phyloP scores from a whole-genome alignment of 1,139 yeast species.

The Yamadazyma songkhlaensis region DNA sequence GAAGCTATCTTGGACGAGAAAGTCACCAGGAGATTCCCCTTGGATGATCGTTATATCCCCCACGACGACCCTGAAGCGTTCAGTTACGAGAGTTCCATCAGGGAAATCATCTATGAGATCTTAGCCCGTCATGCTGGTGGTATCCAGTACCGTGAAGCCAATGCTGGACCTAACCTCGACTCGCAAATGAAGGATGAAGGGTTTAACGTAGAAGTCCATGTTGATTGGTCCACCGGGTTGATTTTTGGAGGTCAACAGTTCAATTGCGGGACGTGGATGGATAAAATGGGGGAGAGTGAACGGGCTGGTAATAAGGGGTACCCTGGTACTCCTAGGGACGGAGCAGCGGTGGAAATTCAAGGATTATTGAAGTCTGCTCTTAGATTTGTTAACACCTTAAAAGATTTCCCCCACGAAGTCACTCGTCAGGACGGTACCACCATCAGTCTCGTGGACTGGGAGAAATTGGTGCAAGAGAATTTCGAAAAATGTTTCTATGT shows the following conservation, averaged over 20 bases:
- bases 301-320: conserved; percentile 80
- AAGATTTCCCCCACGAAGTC: conserved; percentile 57
- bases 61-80: conserved; percentile 75
- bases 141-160: conserved; percentile 86
- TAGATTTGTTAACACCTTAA: conserved; percentile 69
- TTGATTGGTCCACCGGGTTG: conserved; percentile 89
- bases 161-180: conserved; percentile 87
- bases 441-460: conserved; percentile 66
- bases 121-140: conserved; percentile 85
- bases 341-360: conserved; percentile 91
- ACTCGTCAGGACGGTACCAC: conserved; percentile 49
- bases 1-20: conserved; percentile 60
- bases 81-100: conserved; percentile 62
- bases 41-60: conserved; percentile 76
- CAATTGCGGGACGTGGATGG: conserved; percentile 99
- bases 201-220: conserved; percentile 73
- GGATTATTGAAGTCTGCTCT: conserved; percentile 83
- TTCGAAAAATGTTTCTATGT: conserved; percentile 79
- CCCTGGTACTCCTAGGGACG: conserved; percentile 98
- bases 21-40: conserved; percentile 83
- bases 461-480: conserved; percentile 58
- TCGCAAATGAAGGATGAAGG: conserved; percentile 93
- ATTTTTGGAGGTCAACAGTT: conserved; percentile 88
- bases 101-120: conserved; percentile 80
- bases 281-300: conserved; percentile 95